Evolutionary conservation across 2,329 filamentous ascomycete genomes (phyloP).

Genomic region (Pseudogymnoascus pannorum): DNA sequence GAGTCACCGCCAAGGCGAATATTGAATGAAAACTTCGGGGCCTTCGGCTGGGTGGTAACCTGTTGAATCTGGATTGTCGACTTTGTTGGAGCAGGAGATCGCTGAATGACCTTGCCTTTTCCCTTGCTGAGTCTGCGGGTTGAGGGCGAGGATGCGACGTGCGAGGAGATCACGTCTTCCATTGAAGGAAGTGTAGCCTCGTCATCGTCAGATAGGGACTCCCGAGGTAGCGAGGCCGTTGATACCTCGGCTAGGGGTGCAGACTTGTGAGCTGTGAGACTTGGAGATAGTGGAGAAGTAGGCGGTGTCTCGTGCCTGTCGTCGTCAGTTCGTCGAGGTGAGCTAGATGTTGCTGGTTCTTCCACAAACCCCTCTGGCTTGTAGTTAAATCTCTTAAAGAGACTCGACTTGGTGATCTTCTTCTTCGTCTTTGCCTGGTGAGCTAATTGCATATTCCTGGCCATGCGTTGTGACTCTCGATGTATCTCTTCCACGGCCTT

Average conservation of each 20-base stretch:
- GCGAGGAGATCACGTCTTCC: constrained; percentile 20
- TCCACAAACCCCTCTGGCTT: constrained; percentile 34
- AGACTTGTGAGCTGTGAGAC: constrained; percentile 19
- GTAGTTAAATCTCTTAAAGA: constrained; percentile 81
- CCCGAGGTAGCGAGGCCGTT: not conserved
- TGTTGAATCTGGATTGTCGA: constrained; percentile 12
- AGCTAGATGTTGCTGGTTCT: constrained; percentile 45
- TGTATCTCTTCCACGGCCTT: constrained; percentile 94
- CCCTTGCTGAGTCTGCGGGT: constrained; percentile 42
- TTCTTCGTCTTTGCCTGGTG: constrained; percentile 88
- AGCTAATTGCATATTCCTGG: constrained; percentile 80
- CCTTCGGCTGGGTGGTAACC: constrained; percentile 32
- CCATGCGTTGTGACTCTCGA: constrained; percentile 86
- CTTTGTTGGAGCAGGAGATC: constrained; percentile 11
- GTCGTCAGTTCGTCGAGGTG: constrained; percentile 40
- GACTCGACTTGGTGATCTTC: constrained; percentile 74
- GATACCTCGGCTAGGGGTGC: not conserved
- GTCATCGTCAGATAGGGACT: constrained; percentile 16
- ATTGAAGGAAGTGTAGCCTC: constrained; percentile 34
- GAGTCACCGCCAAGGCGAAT: constrained; percentile 35
- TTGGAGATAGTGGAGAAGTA: constrained; percentile 52
- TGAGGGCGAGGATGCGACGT: constrained; percentile 26
- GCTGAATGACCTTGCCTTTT: constrained; percentile 47
- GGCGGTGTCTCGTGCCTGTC: constrained; percentile 59
- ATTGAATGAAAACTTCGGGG: constrained; percentile 33